These are phyloP conservation scores for Arabidopsis arenosa DNA, from an alignment of 345 rosid genomes.

Conservation along the genomic window DNA sequence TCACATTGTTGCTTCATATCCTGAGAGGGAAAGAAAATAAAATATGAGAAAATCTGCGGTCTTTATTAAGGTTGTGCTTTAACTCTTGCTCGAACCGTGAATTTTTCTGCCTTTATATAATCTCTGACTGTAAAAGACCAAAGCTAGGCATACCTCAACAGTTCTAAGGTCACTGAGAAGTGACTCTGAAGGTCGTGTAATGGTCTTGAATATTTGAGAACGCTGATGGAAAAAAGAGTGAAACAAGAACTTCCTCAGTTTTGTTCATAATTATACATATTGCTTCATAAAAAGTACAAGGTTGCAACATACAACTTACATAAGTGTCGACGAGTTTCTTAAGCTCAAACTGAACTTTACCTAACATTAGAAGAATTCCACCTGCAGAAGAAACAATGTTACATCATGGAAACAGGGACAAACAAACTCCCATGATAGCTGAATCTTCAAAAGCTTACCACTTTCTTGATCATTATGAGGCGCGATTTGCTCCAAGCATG, in stretches of 20 bases:
- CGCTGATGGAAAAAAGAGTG: conserved; percentile 59
- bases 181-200: conserved; percentile 92
- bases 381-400: conserved; percentile 56
- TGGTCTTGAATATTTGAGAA: conserved; percentile 73
- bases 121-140: neutral
- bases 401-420: conserved; percentile 2
- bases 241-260: conserved; percentile 25
- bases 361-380: conserved; percentile 65
- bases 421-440: neutral
- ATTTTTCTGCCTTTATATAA: neutral
- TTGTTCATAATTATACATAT: neutral
- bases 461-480: conserved; percentile 75
- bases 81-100: neutral
- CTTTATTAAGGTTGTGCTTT: conserved; percentile 13
- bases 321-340: conserved; percentile 84
- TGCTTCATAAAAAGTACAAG: conserved; percentile 19
- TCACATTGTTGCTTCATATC: conserved; percentile 99
- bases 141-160: conserved; percentile 68
- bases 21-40: conserved; percentile 50
- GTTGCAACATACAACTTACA: conserved; percentile 63
- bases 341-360: conserved; percentile 86
- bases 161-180: conserved; percentile 90
- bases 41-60: neutral
- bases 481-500: conserved; percentile 83
- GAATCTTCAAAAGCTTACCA: conserved; percentile 52